phyloP scores from a whole-genome alignment of 495 filamentous ascomycete species.

The Penicillium herquei region DNA sequence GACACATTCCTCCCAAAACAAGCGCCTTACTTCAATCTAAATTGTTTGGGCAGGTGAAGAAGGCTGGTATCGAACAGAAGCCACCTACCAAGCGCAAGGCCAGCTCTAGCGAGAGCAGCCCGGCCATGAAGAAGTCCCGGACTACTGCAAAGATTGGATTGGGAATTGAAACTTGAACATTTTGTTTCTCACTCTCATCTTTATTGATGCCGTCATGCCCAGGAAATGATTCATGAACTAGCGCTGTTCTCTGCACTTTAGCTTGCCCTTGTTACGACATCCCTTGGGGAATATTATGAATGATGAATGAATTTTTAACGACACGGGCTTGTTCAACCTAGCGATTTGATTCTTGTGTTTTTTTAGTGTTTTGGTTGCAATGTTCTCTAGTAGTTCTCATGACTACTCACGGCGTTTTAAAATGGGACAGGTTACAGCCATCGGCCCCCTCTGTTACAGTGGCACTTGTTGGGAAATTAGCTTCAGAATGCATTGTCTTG shows the following conservation, averaged over 20 bases:
- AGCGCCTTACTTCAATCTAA: conserved; percentile 59
- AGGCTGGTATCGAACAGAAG: conserved; percentile 45
- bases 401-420: conserved; percentile 11
- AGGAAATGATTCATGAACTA: conserved; percentile 29
- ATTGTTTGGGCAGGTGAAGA: conserved; percentile 66
- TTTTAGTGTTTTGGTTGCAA: not conserved
- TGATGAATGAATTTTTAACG: conserved; percentile 27
- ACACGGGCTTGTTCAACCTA: conserved; percentile 6
- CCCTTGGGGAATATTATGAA: conserved; percentile 25
- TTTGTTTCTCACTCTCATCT: conserved; percentile 8
- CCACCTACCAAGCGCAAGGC: conserved; percentile 57
- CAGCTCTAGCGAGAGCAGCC: conserved; percentile 41
- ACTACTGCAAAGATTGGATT: conserved; percentile 58
- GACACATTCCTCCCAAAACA: conserved; percentile 34
- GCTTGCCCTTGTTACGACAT: conserved; percentile 22
- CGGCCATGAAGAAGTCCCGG: conserved; percentile 59
- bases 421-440: not conserved
- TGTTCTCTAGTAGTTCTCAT: not conserved
- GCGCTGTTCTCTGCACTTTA: conserved; percentile 14
- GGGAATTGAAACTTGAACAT: conserved; percentile 56
- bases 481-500: conserved; percentile 14
- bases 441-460: too few relatives aligned
- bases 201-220: not conserved
- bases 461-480: not conserved
- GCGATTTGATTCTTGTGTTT: conserved; percentile 3